Evolutionary conservation across 2,329 filamentous ascomycete genomes (phyloP).

Genomic region (Blastomyces percursus): DNA sequence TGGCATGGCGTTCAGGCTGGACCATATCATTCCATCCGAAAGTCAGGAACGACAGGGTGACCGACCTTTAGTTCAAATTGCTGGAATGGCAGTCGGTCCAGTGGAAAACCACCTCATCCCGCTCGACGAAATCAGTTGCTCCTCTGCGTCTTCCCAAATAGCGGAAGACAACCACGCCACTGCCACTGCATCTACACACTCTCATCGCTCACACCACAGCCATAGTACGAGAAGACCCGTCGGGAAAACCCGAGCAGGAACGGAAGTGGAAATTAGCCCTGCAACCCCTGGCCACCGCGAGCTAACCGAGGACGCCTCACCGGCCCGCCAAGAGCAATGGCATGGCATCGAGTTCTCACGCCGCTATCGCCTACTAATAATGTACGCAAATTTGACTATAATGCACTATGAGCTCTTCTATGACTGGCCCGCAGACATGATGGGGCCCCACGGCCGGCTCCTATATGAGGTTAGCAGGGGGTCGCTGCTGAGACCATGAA

Average conservation of each 20-base stretch:
- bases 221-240: neutral
- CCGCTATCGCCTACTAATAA: constrained; percentile 44
- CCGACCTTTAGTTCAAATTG: constrained; percentile 36
- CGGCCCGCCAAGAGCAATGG: constrained; percentile 21
- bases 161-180: neutral
- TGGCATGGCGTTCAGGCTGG: constrained; percentile 38
- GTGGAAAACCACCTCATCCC: constrained; percentile 41
- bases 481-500: constrained; percentile 8
- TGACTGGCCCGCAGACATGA: constrained; percentile 23
- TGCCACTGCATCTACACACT: neutral
- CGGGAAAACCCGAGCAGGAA: neutral
- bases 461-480: constrained; percentile 1
- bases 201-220: neutral
- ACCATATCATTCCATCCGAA: constrained; percentile 45
- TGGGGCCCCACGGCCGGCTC: constrained; percentile 5
- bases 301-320: neutral
- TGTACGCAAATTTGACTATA: constrained; percentile 46
- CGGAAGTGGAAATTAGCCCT: neutral
- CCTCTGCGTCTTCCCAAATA: constrained; percentile 8
- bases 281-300: neutral
- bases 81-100: constrained; percentile 47
- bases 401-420: constrained; percentile 50
- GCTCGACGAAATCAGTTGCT: constrained; percentile 26
- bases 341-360: constrained; percentile 33
- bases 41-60: constrained; percentile 38